These are phyloP conservation scores for Adansonia gregorii DNA, from an alignment of 441 rosid genomes.

Conservation along the genomic window DNA sequence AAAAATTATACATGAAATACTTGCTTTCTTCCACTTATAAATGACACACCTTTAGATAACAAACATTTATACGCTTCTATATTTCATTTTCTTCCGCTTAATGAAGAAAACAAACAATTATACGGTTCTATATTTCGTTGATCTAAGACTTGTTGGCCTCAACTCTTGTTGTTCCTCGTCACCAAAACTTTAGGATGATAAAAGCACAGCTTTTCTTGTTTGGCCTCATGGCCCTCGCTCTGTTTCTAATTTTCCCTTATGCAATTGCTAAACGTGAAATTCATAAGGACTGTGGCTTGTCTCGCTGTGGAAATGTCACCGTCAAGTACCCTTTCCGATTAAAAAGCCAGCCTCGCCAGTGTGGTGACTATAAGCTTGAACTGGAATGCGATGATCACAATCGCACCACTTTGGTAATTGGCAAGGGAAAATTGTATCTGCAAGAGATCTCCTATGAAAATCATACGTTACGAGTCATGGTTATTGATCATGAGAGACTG, in stretches of 20 bases:
- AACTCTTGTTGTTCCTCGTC: too few relatives aligned
- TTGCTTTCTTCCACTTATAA: too few relatives aligned
- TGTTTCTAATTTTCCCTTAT: background rate
- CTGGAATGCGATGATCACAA: background rate
- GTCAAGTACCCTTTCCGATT: constrained; percentile 7
- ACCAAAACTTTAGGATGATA: too few relatives aligned
- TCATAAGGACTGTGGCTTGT: background rate
- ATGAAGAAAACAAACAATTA: too few relatives aligned
- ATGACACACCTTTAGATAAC: too few relatives aligned
- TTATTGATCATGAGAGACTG: too few relatives aligned
- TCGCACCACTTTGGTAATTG: background rate
- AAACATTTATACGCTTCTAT: too few relatives aligned
- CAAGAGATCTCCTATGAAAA: background rate
- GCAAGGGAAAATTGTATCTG: background rate
- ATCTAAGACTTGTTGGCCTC: too few relatives aligned
- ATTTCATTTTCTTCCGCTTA: too few relatives aligned
- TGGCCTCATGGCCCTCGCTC: background rate
- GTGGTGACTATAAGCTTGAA: background rate
- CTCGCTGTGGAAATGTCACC: constrained; percentile 9
- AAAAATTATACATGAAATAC: too few relatives aligned
- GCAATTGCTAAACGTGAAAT: background rate
- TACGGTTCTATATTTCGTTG: too few relatives aligned
- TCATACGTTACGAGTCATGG: background rate
- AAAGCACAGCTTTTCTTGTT: background rate
- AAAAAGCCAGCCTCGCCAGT: background rate